Base-by-base conservation (phyloP, 106 monocot species). In the Dactylorhiza incarnata region DNA sequence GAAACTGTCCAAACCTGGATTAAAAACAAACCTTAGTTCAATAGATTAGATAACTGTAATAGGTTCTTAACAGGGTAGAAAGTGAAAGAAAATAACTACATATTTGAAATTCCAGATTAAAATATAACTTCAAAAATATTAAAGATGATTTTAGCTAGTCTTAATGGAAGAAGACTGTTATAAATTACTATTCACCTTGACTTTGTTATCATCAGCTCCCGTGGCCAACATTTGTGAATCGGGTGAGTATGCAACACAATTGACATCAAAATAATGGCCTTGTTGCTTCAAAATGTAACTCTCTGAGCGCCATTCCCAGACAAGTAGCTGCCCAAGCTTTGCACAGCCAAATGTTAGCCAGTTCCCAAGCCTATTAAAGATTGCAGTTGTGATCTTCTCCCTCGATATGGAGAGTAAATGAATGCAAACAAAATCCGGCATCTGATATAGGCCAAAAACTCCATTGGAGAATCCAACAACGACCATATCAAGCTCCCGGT, bases 221-320 rank as follows among this genome's bases (percentile, higher is more conserved):
- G 99, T 99, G 20, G 99, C 99, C 74, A 99, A 67, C 88, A 94
- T 87, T 81, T 99, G 99, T 0, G 94, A 91, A 62, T 99, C 99
- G 43, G 93, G 89, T 19, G 97, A 99, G 55, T 89, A 99, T 2
- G 89, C 87, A 22, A 99, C 67, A 48, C 89, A 91, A 79, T 99
- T 99, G 25, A 99, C 99, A 85, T 99, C 99, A 82, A 94, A 99
- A 74, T 91, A 99, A 83, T 99, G 99, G 7, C 94, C 99, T 61
- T 99, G 99, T 66, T 99, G 99, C 80, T 99, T 99, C 82, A 91
- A 77, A 78, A 99, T 87, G 67, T 99, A 99, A 77, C 88, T 99
- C 82, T 99, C 99, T 5, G 99, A 94, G 26, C 91, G 77, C 99
- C 99, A 99, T 79, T 99, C 99, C 99, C 99, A 99, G 45, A 99